Percentiles rank a stretch among this genome's conserved stretches.
These are phyloP conservation scores for Aspergillus biplanus DNA, from an alignment of 495 filamentous ascomycete species.

Conservation along the genomic window DNA sequence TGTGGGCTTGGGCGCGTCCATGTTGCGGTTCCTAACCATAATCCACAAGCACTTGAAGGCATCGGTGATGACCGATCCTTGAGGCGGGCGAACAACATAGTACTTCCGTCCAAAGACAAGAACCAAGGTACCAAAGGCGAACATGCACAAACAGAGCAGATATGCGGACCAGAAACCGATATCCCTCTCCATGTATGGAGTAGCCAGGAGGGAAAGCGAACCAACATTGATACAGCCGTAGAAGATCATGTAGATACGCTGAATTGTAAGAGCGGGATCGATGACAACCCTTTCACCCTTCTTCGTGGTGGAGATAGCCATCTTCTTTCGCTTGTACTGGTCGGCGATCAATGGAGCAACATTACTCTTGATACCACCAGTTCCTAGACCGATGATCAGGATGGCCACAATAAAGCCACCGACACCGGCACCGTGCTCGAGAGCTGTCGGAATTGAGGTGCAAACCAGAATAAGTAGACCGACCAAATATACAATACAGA, in stretches of 20 bases:
- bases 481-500: slow-evolving; percentile 51
- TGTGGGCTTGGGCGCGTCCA: slow-evolving; percentile 63
- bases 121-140: slow-evolving; percentile 55
- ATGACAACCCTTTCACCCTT: slow-evolving; percentile 76
- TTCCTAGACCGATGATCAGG: slow-evolving; percentile 52
- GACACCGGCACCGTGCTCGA: slow-evolving; percentile 51
- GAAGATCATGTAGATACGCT: slow-evolving; percentile 76
- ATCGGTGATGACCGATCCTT: slow-evolving; percentile 64
- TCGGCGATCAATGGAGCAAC: slow-evolving; percentile 67
- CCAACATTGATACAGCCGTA: slow-evolving; percentile 82
- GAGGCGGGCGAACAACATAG: slow-evolving; percentile 65
- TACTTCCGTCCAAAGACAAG: slow-evolving; percentile 58
- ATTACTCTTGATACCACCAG: slow-evolving; percentile 79
- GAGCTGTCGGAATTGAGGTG: slow-evolving; percentile 50
- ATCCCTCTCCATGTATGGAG: slow-evolving; percentile 67
- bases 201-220: slow-evolving; percentile 64
- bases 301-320: slow-evolving; percentile 53
- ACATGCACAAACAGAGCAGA: slow-evolving; percentile 67
- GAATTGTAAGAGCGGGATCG: slow-evolving; percentile 73
- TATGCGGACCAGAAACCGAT: slow-evolving; percentile 78
- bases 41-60: slow-evolving; percentile 65
- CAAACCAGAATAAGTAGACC: slow-evolving; percentile 54
- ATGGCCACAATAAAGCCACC: slow-evolving; percentile 54
- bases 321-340: slow-evolving; percentile 69
- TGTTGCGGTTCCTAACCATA: slow-evolving; percentile 55